Evolutionary conservation across 1,284 basidiomycete species (phyloP), one percentile per base, ranked within the genome.

Genomic region (Fistulinella cinereoalba): DNA sequence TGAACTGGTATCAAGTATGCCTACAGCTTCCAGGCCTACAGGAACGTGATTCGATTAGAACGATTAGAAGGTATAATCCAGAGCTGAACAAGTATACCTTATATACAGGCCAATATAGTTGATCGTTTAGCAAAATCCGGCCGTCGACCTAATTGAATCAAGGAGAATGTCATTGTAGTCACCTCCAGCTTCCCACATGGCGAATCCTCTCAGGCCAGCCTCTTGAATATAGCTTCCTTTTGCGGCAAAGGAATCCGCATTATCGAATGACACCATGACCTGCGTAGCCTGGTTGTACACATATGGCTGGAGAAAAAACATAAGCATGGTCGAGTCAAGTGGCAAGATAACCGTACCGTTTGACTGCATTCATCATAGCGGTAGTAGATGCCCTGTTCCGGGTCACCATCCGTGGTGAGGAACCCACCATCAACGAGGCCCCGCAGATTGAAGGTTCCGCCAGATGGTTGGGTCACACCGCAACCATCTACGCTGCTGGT

Each of bases 141-240:
- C 65, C 9, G 64, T 62, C 18, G 27, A 42, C 28, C 72, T 69
- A 55, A 81, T 77, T 3, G 78, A 66, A 51, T 79, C 68, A 13
- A 81, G 57, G 29, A 83, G 67, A 46, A 74, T 74, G 47, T 76
- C 68, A 8, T 73, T 54, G 43, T 57, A 73, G 57, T 81, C 79
- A 13, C 78, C 77, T 37, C 73, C 79, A 41, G 75, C 71, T 57
- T 82, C 75, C 77, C 78, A 81, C 62, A 78, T 73, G 3, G 76
- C 65, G 54, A 80, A 80, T 3, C 80, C 79, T 46, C 66, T 68
- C 13, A 81, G 60, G 10, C 71, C 69, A 10, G 54, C 61, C 7
- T 62, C 52, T 48, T 67, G 66, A 56, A 82, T 76, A 60, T 71
- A 81, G 2, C 60, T 54, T 8, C 80, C 82, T 62, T 84, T 84